Evolutionary conservation across 148 eudicot genomes (phyloP), one percentile per base, ranked within the genome.

Genomic region (Rhododendron molle): DNA sequence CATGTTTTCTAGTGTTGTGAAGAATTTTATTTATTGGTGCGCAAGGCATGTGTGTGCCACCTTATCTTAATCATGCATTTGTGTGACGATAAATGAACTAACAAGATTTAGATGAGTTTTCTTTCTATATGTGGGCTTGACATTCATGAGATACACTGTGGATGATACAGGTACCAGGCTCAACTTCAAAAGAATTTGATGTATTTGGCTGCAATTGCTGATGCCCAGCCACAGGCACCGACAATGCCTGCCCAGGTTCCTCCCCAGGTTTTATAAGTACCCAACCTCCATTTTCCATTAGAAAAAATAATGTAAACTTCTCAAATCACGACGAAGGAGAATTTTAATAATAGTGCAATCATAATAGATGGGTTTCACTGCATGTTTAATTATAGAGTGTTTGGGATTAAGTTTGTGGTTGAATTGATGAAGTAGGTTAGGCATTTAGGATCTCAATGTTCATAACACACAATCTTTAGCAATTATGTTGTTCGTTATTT

Each of bases 151-250:
- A 56, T 7, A 14, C 10, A 28, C 26, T 85, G n/a, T 76, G 71
- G 69, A 44, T 83, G 80, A 72, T 82, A 71, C 88, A 97, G 99
- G 88, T 97, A 95, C 92, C 98, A 97, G 91, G 95, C 98, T 83
- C 96, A 89, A 81, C 96, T 97, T 86, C 99, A 97, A 89, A 97
- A 97, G 91, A 97, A 97, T 86, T 88, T 95, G 89, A 95, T 95
- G 99, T 97, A 93, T 87, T 90, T 97, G 82, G 99, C 99, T 88
- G 99, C 98, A 14, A 95, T 97, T 81, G 98, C 99, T 82, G 99
- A 97, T 91, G 96, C 98, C 44, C 98, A 97, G 83, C 99, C 98
- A n/a, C 98, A 95, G 82, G 84, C 93, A 88, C 95, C 96, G 60
- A 82, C 98, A 74, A 84, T 92, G 91, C 93, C 96, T 81, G 78